A percentile compares a stretch with the other conserved stretches of the same genome.
Evolutionary conservation across 768 basidiomycete species (phyloP).

Genomic region (Rhodotorula babjevae): DNA sequence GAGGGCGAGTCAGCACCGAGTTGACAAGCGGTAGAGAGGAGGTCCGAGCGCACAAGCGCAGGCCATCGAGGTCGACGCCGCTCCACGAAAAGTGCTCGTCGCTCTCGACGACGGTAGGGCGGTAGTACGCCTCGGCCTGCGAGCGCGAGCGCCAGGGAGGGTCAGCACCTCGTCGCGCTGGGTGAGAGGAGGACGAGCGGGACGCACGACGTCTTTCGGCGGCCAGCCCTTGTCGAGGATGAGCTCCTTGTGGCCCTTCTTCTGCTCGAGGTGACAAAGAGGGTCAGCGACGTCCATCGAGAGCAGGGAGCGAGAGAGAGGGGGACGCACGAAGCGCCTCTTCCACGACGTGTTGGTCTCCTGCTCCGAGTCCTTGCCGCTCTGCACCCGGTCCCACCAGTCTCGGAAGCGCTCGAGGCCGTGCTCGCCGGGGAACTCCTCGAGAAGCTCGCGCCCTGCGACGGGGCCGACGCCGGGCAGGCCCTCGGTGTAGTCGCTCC

Average conservation of each 20-base stretch:
- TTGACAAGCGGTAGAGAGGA: too few species aligned
- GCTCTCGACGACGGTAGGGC: slow-evolving; percentile 82
- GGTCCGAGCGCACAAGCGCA: slow-evolving; percentile 61
- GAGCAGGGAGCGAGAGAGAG: background rate
- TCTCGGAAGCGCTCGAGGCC: slow-evolving; percentile 74
- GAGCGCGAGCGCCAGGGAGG: background rate
- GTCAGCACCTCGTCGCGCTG: too few species aligned
- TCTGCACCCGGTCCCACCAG: slow-evolving; percentile 93
- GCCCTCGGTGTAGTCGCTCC: slow-evolving; percentile 94
- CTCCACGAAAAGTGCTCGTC: slow-evolving; percentile 97
- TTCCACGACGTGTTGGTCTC: slow-evolving; percentile 67
- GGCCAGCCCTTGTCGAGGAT: slow-evolving; percentile 83
- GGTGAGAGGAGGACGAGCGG: background rate
- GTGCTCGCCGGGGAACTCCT: slow-evolving; percentile 82
- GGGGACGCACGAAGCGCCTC: slow-evolving; percentile 46
- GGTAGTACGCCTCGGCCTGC: slow-evolving; percentile 86
- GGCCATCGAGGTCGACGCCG: slow-evolving; percentile 86
- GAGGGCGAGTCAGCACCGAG: background rate
- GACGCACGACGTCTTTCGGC: slow-evolving; percentile 75
- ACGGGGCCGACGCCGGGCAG: slow-evolving; percentile 89
- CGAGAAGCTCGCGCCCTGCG: slow-evolving; percentile 88
- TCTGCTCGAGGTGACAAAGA: slow-evolving; percentile 52
- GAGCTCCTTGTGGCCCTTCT: slow-evolving; percentile 79
- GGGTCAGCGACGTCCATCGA: background rate
- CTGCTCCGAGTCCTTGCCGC: slow-evolving; percentile 71